Evolutionary conservation across 2,329 filamentous ascomycete genomes (phyloP).

Genomic region (Colletotrichum orchidophilum): DNA sequence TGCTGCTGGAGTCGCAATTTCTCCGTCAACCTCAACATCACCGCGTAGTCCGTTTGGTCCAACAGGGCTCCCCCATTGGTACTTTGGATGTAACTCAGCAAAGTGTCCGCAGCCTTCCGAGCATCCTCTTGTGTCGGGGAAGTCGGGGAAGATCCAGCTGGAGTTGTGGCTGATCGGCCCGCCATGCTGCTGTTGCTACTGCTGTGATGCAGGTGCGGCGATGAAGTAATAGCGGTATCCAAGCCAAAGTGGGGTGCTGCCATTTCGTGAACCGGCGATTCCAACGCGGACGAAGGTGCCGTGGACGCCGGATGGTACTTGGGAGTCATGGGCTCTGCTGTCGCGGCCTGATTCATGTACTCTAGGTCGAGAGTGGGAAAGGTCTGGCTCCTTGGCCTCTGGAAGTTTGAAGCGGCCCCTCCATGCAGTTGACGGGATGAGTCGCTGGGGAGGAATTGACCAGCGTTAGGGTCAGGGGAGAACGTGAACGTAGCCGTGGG

Average conservation of each 20-base stretch:
- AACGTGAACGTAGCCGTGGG: constrained; percentile 80
- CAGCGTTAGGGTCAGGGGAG: constrained; percentile 76
- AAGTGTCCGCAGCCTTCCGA: constrained; percentile 79
- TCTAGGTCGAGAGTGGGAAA: constrained; percentile 79
- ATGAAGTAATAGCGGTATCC: constrained; percentile 50
- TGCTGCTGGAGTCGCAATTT: constrained; percentile 78
- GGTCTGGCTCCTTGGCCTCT: constrained; percentile 86
- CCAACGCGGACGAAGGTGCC: constrained; percentile 61
- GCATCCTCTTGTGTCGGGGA: constrained; percentile 89
- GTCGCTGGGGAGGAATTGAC: constrained; percentile 65
- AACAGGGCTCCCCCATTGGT: constrained; percentile 72
- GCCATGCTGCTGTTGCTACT: constrained; percentile 60
- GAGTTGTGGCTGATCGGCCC: constrained; percentile 44
- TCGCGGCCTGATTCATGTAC: constrained; percentile 56
- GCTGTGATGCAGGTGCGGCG: constrained; percentile 58
- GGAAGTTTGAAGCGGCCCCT: constrained; percentile 61
- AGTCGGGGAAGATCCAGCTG: constrained; percentile 65
- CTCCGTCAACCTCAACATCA: constrained; percentile 84
- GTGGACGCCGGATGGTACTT: constrained; percentile 58
- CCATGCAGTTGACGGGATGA: constrained; percentile 47
- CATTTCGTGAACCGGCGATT: constrained; percentile 60
- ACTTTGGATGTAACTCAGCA: constrained; percentile 83
- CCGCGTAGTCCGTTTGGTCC: constrained; percentile 80
- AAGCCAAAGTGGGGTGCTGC: constrained; percentile 52
- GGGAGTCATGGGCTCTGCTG: constrained; percentile 58